Evolutionary conservation across 371 early-diverging fungal genomes (phyloP), one percentile per base, ranked within the genome.

Genomic region (Lichtheimia ramosa): DNA sequence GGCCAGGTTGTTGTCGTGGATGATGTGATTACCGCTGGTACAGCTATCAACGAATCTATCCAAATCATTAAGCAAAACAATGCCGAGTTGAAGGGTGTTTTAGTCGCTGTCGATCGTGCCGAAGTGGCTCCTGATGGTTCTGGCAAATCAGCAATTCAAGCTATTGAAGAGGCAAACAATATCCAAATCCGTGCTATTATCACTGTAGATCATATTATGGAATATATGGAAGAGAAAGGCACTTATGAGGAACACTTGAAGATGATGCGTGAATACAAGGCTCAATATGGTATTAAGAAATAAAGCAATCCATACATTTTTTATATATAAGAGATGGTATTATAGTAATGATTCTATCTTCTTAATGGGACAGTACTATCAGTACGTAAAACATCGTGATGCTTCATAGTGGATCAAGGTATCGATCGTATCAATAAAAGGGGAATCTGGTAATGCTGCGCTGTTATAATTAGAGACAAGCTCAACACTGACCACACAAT

Each of bases 21-120:
- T 76, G 99, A 98, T 71, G 99, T 98, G 20, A 96, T 97, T 69
- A 97, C 99, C 5, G 97, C 97, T 15, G 99, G 98, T 40, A 98
- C 99, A 4, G 97, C 99, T 14, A 96, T 98, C 69, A 82, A 93
- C 48, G 96, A 98, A 71, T 85, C 87, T 23, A 83, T 96, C 40
- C 86, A 75, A 27, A 84, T 97, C 56, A 93, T 98, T 53, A 59
- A 81, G 66, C 73, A 65, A 21, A 68, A 79, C 62, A 64, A 70
- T 5, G 94, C 93, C 15, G 58, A 75, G 24, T 71, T 93, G 51
- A 82, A 82, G 6, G 97, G 95, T 56, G 93, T 98, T 5, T 70
- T 97, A 20, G 93, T 98, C 15, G 94, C 96, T 6, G 85, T 98
- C 15, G 97, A 98, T 71, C 86, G 98, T 53, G 93, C 94, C 67